Evolutionary conservation across 257 asterid species (phyloP).

Genomic region (Phtheirospermum japonicum): DNA sequence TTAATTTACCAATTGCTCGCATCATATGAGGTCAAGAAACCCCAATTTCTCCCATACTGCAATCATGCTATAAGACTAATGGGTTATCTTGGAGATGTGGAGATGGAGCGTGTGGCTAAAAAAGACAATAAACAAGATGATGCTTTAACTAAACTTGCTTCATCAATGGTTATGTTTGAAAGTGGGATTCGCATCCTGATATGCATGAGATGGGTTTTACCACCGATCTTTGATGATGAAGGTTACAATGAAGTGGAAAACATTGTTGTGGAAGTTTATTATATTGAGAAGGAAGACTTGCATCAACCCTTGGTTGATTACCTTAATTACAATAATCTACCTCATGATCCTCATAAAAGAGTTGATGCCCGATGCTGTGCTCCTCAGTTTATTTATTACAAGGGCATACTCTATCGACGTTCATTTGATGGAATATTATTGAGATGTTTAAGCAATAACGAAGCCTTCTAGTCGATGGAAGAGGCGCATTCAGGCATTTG

Average conservation of each 20-base stretch:
- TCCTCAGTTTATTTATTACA: conserved; percentile 1
- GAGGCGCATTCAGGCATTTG: neutral
- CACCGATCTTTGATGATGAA: neutral
- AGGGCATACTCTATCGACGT: neutral
- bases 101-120: neutral
- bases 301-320: neutral
- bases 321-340: neutral
- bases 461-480: neutral
- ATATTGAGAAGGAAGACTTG: neutral
- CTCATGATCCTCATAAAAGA: neutral
- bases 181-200: neutral
- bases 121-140: neutral
- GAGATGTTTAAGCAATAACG: neutral
- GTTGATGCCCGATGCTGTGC: neutral
- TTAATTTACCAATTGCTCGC: neutral
- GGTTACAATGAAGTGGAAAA: neutral
- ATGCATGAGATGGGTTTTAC: neutral
- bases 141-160: neutral
- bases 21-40: neutral
- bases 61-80: neutral
- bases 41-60: neutral
- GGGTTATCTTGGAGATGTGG: neutral
- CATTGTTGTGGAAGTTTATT: neutral
- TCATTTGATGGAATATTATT: neutral
- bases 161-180: neutral